Conservation (phyloP, 1,139 yeast genomes). For the Hyphopichia pseudoburtonii region DNA sequence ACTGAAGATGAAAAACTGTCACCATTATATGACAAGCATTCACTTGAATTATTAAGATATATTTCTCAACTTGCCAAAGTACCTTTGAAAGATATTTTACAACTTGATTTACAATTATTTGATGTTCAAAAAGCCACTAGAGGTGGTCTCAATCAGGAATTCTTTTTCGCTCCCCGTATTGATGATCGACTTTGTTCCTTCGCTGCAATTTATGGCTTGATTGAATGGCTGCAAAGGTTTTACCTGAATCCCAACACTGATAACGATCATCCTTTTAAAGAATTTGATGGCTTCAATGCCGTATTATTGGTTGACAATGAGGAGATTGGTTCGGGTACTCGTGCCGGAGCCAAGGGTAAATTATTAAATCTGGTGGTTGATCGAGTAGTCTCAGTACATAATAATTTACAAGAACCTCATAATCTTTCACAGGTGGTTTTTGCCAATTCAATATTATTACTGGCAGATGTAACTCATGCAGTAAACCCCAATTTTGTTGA, state of each 20-base stretch:
- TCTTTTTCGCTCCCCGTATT: constrained; percentile 43
- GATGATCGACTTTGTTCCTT: constrained; percentile 48
- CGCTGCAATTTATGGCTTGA: constrained; percentile 38
- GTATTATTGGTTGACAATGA: constrained; percentile 46
- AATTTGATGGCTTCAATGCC: constrained; percentile 31
- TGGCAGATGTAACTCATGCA: constrained; percentile 50
- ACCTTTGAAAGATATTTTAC: constrained; percentile 26
- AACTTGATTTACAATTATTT: constrained; percentile 41
- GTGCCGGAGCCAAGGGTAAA: constrained; percentile 44
- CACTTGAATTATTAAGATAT: constrained; percentile 35
- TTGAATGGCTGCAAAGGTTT: constrained; percentile 23
- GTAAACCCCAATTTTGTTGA: constrained; percentile 43
- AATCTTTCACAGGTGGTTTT: constrained; percentile 16
- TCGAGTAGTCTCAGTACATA: constrained; percentile 10
- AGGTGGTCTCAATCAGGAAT: constrained; percentile 42
- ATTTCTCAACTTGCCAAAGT: constrained; percentile 30
- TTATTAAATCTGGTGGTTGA: constrained; percentile 19
- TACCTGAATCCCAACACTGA: constrained; percentile 9
- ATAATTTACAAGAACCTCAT: constrained; percentile 14
- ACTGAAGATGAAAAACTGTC: constrained; percentile 32
- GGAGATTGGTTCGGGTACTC: constrained; percentile 43
- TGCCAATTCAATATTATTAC: constrained; percentile 39
- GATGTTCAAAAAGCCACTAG: constrained; percentile 41
- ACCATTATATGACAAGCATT: constrained; percentile 41
- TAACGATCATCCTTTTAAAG: constrained; percentile 15